A percentile compares a stretch with the other conserved stretches of the same genome.
Evolutionary conservation across 495 filamentous ascomycete genomes (phyloP).

Genomic region (Clavariopsis aquatica): DNA sequence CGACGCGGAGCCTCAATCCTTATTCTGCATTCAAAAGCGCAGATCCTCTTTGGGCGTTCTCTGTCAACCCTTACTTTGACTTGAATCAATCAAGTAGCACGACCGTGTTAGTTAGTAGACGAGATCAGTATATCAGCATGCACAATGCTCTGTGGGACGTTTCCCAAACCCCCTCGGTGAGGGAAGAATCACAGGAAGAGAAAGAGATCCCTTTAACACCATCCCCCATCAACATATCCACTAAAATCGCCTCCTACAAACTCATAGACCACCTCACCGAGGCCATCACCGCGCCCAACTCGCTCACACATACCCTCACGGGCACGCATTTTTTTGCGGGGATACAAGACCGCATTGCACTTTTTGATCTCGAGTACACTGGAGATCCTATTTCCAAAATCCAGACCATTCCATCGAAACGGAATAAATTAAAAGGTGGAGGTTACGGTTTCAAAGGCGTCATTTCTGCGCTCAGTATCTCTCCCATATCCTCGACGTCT

Average conservation of each 20-base stretch:
- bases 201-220: neutral
- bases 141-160: constrained; percentile 53
- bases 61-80: constrained; percentile 72
- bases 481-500: constrained; percentile 33
- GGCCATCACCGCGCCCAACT: constrained; percentile 71
- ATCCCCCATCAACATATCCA: constrained; percentile 37
- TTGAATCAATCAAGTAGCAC: constrained; percentile 67
- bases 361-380: constrained; percentile 74
- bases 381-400: constrained; percentile 60
- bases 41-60: constrained; percentile 69
- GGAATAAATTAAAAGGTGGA: constrained; percentile 55
- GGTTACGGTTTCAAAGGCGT: constrained; percentile 83
- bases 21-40: constrained; percentile 63
- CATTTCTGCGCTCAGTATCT: constrained; percentile 63
- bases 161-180: neutral
- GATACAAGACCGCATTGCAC: constrained; percentile 66
- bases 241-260: constrained; percentile 60
- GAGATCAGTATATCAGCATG: constrained; percentile 77
- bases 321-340: constrained; percentile 72
- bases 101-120: constrained; percentile 64
- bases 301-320: constrained; percentile 65
- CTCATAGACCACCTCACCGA: constrained; percentile 76
- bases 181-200: neutral
- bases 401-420: constrained; percentile 66
- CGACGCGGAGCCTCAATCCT: constrained; percentile 53